These are phyloP conservation scores for Selaginella tamariscina DNA, from an alignment of 75 land plant genomes.

Conservation along the genomic window DNA sequence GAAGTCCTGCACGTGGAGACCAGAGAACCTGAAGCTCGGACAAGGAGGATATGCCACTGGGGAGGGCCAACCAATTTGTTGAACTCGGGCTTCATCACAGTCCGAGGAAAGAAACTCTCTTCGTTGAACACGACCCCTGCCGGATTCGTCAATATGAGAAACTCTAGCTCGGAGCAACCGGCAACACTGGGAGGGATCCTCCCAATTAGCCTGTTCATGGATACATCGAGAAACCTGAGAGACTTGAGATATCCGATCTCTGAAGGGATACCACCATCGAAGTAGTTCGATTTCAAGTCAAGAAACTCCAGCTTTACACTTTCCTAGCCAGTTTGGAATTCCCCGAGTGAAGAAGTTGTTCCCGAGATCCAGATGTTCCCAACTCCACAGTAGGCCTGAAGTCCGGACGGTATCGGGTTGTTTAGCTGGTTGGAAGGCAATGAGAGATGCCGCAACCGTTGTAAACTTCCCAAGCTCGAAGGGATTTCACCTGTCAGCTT, in stretches of 20 bases:
- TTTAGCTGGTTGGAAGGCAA: conserved; percentile 38
- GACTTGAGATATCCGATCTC: conserved; percentile 37
- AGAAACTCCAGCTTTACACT: background rate
- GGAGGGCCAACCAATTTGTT: background rate
- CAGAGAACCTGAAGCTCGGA: background rate
- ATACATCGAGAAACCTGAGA: conserved; percentile 49
- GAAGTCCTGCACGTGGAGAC: conserved; percentile 33
- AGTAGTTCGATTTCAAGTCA: conserved; percentile 42
- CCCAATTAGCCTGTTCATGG: conserved; percentile 53
- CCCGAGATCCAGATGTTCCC: background rate
- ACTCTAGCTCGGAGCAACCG: conserved; percentile 27
- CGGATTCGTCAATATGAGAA: background rate
- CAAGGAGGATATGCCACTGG: background rate
- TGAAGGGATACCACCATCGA: conserved; percentile 45
- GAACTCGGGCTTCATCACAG: background rate
- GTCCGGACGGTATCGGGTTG: background rate
- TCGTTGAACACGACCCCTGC: conserved; percentile 13
- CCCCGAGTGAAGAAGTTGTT: conserved; percentile 11
- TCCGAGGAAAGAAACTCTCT: background rate
- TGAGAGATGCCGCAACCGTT: conserved; percentile 27
- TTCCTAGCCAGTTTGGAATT: background rate
- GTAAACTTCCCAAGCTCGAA: conserved; percentile 22
- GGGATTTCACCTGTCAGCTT: conserved; percentile 45
- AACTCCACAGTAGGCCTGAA: background rate
- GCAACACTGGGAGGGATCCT: conserved; percentile 27